Evolutionary conservation across 2,329 filamentous ascomycete species (phyloP).

Genomic region (Drechslerella dactyloides): DNA sequence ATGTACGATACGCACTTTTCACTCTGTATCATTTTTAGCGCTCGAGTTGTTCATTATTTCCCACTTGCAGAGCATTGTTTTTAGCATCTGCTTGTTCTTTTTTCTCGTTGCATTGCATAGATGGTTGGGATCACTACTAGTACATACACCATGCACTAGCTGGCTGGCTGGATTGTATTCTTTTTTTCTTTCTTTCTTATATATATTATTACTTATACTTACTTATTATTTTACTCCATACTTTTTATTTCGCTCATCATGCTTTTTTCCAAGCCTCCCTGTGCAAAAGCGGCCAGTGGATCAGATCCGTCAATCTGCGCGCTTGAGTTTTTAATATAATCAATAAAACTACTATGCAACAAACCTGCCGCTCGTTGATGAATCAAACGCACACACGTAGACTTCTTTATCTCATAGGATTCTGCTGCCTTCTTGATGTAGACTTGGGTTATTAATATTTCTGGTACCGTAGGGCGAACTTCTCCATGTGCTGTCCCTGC

Average conservation of each 20-base stretch:
- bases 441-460: too few species aligned
- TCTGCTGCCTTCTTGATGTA: too few species aligned
- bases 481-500: not conserved
- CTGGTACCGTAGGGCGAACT: not conserved
- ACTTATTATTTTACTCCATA: not conserved
- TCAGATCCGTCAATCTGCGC: not conserved
- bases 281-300: not conserved
- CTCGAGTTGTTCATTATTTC: constrained; percentile 6
- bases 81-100: constrained; percentile 17
- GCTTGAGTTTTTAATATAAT: not conserved
- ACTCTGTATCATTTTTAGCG: constrained; percentile 16
- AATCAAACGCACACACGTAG: too few species aligned
- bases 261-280: not conserved
- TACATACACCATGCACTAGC: constrained; percentile 15
- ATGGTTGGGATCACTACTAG: constrained; percentile 43
- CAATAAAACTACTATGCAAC: not conserved
- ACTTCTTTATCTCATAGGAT: too few species aligned
- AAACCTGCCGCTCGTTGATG: too few species aligned
- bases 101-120: constrained; percentile 39
- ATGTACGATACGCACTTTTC: constrained; percentile 48
- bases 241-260: not conserved
- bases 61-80: constrained; percentile 18
- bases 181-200: constrained; percentile 8
- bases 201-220: not conserved
- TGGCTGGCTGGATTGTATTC: constrained; percentile 22